Base-by-base conservation (phyloP, 129 eudicot genomes). In the Calendula officinalis region DNA sequence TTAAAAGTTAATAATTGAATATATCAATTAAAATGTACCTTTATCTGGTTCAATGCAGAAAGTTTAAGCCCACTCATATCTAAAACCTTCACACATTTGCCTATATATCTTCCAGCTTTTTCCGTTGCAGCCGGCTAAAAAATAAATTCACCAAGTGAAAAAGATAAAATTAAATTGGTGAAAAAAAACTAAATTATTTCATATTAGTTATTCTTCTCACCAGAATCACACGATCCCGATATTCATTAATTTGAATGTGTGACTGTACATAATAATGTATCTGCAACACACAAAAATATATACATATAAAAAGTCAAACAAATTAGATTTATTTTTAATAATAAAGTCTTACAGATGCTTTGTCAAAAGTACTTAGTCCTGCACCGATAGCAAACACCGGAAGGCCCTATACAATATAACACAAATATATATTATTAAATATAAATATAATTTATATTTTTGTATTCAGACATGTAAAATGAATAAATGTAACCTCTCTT, bases 21-120 rank as follows among this genome's bases (percentile, higher is more conserved):
- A 22, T 22, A 22, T 22, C 2, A 22, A 22, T 2, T 32, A 32
- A 30, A 30, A 12, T 38, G 60, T 75, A 84, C 91, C 86, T 86
- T 86, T 57, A 82, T 79, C 75, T 78, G 88, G 75, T 72, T 82
- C 77, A 86, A 36, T 16, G 88, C 85, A 39, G 94, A 86, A 56
- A 86, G 86, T 62, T 79, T 86, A 66, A 86, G 60, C 54, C 94
- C 94, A 67, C 85, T 86, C 94, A 86, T 86, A 74, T 86, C 94
- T 15, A 86, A 76, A 70, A 86, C 75, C 86, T 86, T 86, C 63
- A 86, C 78, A 39, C 85, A 82, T 40, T 79, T 86, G 75, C 83
- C 82, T 32, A 86, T 68, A 70, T 76, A 82, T 64, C 34, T 79
- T 72, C 80, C 94, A 62, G 60, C 63, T 75, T 61, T 86, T 74